Percentiles rank a stretch among this genome's conserved stretches.
phyloP scores from a whole-genome alignment of 2,329 filamentous ascomycete species.

The Cercospora janseana region DNA sequence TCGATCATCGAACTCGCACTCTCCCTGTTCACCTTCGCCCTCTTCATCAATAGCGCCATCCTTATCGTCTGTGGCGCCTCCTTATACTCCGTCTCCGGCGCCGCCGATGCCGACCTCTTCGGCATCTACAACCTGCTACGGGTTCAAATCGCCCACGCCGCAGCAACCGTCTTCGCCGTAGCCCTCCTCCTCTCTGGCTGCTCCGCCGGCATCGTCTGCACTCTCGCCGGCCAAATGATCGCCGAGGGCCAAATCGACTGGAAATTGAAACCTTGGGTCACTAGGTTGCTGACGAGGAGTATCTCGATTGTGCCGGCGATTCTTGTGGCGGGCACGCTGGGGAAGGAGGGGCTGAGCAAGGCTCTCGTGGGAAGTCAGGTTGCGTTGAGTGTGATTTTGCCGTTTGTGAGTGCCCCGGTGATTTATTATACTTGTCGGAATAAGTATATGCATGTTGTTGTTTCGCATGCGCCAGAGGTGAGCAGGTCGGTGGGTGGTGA shows the following conservation, averaged over 20 bases:
- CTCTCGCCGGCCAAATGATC: slow-evolving; percentile 86
- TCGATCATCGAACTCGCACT: slow-evolving; percentile 42
- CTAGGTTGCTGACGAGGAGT: slow-evolving; percentile 71
- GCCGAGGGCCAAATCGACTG: slow-evolving; percentile 77
- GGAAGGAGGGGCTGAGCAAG: slow-evolving; percentile 65
- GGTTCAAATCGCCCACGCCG: slow-evolving; percentile 66
- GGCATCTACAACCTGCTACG: slow-evolving; percentile 74
- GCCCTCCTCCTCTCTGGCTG: slow-evolving; percentile 77
- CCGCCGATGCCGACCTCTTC: slow-evolving; percentile 73
- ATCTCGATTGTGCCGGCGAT: slow-evolving; percentile 81
- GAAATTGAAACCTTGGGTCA: slow-evolving; percentile 72
- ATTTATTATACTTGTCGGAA: slow-evolving; percentile 81
- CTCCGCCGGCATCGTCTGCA: slow-evolving; percentile 82
- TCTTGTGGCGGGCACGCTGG: slow-evolving; percentile 77
- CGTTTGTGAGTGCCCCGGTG: slow-evolving; percentile 77
- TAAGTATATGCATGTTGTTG: slow-evolving; percentile 71
- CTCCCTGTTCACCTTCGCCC: slow-evolving; percentile 44
- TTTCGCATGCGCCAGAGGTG: slow-evolving; percentile 1
- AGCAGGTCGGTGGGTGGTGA: background rate
- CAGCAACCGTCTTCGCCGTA: slow-evolving; percentile 80
- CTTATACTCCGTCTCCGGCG: slow-evolving; percentile 60
- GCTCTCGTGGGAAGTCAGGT: slow-evolving; percentile 78
- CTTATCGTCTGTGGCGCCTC: slow-evolving; percentile 65
- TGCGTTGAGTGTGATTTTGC: slow-evolving; percentile 72
- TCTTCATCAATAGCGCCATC: slow-evolving; percentile 46